phyloP scores from a whole-genome alignment of 305 asterid genomes.

The Coffea humblotiana region DNA sequence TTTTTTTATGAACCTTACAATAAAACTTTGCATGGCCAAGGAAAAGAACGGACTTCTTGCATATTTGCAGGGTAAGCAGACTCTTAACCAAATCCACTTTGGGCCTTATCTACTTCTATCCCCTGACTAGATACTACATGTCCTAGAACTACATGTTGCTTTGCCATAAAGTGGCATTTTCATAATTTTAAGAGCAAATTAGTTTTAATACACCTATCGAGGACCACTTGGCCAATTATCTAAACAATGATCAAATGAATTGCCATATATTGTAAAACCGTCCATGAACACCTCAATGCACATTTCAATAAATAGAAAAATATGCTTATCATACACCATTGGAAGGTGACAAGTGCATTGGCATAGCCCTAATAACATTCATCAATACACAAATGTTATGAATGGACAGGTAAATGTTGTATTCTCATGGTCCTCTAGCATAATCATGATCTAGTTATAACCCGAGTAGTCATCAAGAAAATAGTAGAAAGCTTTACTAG shows the following conservation, averaged over 20 bases:
- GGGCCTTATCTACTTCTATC: neutral
- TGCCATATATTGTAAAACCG: neutral
- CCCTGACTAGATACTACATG: neutral
- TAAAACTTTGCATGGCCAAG: slow-evolving; percentile 8
- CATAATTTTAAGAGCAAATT: neutral
- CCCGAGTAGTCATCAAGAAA: too few species aligned
- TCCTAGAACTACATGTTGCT: neutral
- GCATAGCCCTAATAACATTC: too few species aligned
- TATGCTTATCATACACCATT: too few species aligned
- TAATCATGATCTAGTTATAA: too few species aligned
- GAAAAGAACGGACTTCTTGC: neutral
- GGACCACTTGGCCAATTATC: neutral
- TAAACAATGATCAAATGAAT: neutral
- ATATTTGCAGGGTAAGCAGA: neutral
- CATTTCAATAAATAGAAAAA: too few species aligned
- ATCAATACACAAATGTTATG: too few species aligned
- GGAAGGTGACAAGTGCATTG: too few species aligned
- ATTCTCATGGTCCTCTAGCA: too few species aligned
- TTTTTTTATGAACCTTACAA: neutral
- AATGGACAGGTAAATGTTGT: too few species aligned
- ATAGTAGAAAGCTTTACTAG: too few species aligned
- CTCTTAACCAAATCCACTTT: neutral
- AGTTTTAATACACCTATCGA: neutral
- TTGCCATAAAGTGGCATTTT: slow-evolving; percentile 14
- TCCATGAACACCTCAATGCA: slow-evolving; percentile 3